Evolutionary conservation across 495 filamentous ascomycete species (phyloP), one percentile per base, ranked within the genome.

Genomic region (Parathielavia appendiculata): DNA sequence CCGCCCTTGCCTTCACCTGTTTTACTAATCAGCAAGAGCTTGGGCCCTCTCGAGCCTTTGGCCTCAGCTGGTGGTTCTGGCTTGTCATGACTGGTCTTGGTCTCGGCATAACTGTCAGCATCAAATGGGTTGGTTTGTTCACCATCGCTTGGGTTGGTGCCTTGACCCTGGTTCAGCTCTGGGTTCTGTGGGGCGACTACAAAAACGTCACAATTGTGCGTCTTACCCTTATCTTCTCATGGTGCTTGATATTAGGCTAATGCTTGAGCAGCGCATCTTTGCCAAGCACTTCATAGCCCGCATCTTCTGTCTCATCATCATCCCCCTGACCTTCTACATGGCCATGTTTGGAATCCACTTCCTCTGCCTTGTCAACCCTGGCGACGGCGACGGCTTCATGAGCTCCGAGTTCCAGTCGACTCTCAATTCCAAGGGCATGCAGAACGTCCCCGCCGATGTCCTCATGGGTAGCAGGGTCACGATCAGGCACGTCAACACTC

Each of bases 321-420:
- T 97, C 61, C 93, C 93, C 11, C 55, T 91, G 7, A 83, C 81
- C 23, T 96, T 97, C 75, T 98, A 98, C 75, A 84, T 96, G 77
- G 85, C 81, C 60, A 93, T 97, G 85, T 98, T 98, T 67, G 91
- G 81, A 14, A 91, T 98, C 63, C 93, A 98, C 75, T 97, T 98
- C 76, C 61, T 89, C 59, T 95, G 90, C 77, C 80, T 98, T 30
- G 82, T 84, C 32, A 97, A 98, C 70, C 95, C 93, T 9, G 93
- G 93, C 50, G 93, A 98, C 22, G 93, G 93, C 45, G 93, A 98
- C 71, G 93, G 93, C 53, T 98, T 98, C 79, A 98, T 98, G 93
- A 96, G 90, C 61, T 95, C 92, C 35, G 95, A 98, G 71, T 98
- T 98, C 77, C 95, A 97, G 72, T 89, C 95, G 22, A 98, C 93